Percentiles rank a stretch among this genome's conserved stretches.
These are phyloP conservation scores for Saccharum officinarum DNA, from an alignment of 176 grass and related monocot genomes.

Conservation along the genomic window DNA sequence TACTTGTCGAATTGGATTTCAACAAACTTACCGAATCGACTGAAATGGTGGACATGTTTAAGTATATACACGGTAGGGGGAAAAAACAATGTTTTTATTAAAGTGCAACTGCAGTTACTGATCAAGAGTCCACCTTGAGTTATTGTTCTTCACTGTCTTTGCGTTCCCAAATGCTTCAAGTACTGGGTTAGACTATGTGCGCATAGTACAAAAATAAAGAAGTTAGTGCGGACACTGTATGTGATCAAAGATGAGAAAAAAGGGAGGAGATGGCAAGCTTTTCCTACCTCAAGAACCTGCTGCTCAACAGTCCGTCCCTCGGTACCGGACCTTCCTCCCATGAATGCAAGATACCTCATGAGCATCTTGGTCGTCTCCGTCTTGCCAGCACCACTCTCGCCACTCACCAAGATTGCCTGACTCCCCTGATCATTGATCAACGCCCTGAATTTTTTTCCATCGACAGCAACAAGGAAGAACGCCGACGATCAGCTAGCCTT, in stretches of 20 bases:
- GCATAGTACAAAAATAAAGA: slow-evolving; percentile 6
- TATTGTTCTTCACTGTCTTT: slow-evolving; percentile 95
- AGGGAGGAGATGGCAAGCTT: background rate
- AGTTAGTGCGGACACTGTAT: slow-evolving; percentile 5
- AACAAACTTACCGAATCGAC: slow-evolving; percentile 96
- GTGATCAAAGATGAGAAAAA: background rate
- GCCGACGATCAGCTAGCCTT: background rate
- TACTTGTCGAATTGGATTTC: slow-evolving; percentile 97
- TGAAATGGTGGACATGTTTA: slow-evolving; percentile 34
- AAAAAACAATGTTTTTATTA: background rate
- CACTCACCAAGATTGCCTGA: slow-evolving; percentile 90
- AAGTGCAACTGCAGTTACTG: background rate
- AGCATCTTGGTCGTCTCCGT: slow-evolving; percentile 98
- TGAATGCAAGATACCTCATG: slow-evolving; percentile 97
- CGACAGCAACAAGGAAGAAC: background rate
- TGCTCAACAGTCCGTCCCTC: slow-evolving; percentile 93
- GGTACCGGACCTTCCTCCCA: slow-evolving; percentile 82
- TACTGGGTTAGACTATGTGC: slow-evolving; percentile 81
- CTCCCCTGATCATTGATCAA: slow-evolving; percentile 91
- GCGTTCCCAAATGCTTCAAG: slow-evolving; percentile 97
- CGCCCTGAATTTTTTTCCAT: slow-evolving; percentile 44
- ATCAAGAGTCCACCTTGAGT: slow-evolving; percentile 63
- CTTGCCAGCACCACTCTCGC: slow-evolving; percentile 97
- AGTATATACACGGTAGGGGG: background rate
- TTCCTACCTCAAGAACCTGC: slow-evolving; percentile 86